Base-by-base conservation (phyloP, 2,329 filamentous ascomycete species). In the Corinectria fuckeliana region DNA sequence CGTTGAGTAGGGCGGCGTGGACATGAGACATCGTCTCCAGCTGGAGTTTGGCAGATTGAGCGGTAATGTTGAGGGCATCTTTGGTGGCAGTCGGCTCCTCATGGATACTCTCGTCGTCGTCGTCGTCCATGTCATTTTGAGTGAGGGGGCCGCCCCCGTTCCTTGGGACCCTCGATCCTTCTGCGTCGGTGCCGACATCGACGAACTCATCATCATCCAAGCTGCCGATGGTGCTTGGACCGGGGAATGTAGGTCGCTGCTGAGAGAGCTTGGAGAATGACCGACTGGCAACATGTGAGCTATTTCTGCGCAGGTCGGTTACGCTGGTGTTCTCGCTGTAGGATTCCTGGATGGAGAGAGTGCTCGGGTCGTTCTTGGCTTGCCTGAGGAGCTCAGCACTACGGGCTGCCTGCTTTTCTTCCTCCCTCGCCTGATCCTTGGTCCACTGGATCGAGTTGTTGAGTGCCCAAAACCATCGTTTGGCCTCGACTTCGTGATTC, bases 391-490 rank as follows among this genome's bases (percentile, higher is more conserved):
- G 83, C 75, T 95, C 92, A 5, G 89, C 90, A 69, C 89, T 91
- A 56, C 88, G 88, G 7, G 87, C 87, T 30, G 88, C 88, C 61
- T 93, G 88, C 66, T 84, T 88, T 72, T 94, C 90, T 70, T 97
- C 94, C 74, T 96, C 92, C 68, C 91, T 93, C 7, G 92, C 93
- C 77, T 98, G 95, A 71, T 99, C 95, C 76, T 99, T 99, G 63
- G 92, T 90, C 91, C 92, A 98, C 74, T 98, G 95, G 49, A 99
- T 99, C 5, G 95, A 94, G 74, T 99, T 99, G 79, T 99, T 99
- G 63, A 99, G 81, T 0, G 95, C 92, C 95, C 95, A 99, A 77
- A 96, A 99, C 95, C 95, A 99, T 55, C 95, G 87, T 78, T 99
- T 99, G 5, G 95, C 94, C 76, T 99, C 95, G 25, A 98, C 94